Conservation (phyloP, 1,284 basidiomycete genomes). For the Singerocomus inundabilis region DNA sequence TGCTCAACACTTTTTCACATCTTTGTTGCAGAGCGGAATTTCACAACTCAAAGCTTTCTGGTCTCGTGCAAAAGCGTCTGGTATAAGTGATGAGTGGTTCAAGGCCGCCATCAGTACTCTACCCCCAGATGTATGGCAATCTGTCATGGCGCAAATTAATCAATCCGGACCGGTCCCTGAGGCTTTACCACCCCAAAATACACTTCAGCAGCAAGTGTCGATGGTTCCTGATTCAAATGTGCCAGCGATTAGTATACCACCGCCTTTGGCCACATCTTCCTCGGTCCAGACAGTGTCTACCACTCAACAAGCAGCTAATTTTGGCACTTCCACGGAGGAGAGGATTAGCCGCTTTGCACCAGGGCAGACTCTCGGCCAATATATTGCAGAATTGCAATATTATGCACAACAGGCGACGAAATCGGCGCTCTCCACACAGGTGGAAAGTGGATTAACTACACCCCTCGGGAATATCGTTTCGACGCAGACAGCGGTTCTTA, state of each 20-base stretch:
- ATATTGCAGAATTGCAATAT: constrained; percentile 22
- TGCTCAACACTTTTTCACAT: constrained; percentile 4
- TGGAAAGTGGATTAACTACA: neutral
- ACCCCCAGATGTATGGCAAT: constrained; percentile 16
- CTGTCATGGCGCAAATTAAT: constrained; percentile 6
- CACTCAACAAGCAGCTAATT: neutral
- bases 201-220: neutral
- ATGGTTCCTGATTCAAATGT: neutral
- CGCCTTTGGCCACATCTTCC: neutral
- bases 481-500: neutral
- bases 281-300: neutral
- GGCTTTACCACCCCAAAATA: neutral
- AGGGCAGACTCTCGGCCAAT: constrained; percentile 3
- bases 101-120: constrained; percentile 18
- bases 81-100: constrained; percentile 25
- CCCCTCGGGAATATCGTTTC: neutral
- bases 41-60: constrained; percentile 14
- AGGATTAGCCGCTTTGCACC: neutral
- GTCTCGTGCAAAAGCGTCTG: constrained; percentile 13
- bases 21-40: constrained; percentile 17
- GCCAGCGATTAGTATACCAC: neutral
- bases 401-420: constrained; percentile 21
- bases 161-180: neutral
- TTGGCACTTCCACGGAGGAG: neutral
- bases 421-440: constrained; percentile 6